Evolutionary conservation across 768 basidiomycete genomes (phyloP).

Genomic region (Lentinula raphanica): DNA sequence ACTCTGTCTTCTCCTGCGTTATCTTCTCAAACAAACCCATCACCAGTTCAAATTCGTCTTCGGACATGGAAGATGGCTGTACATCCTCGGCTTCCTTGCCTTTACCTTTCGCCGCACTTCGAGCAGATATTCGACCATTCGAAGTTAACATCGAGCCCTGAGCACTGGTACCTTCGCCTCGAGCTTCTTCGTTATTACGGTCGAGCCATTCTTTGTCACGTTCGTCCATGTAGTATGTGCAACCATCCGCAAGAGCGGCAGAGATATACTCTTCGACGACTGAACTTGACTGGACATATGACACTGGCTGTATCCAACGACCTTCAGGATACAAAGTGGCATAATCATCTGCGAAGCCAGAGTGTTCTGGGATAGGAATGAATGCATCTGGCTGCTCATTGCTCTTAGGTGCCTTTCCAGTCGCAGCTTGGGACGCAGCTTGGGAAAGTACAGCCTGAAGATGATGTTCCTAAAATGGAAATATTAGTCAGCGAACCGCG

Average conservation of each 20-base stretch:
- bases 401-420: conserved; percentile 35
- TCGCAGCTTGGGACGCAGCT: conserved; percentile 21
- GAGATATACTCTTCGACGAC: conserved; percentile 74
- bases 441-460: conserved; percentile 47
- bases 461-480: conserved; percentile 46
- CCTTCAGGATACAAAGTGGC: conserved; percentile 65
- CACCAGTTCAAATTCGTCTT: conserved; percentile 92
- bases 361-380: conserved; percentile 93
- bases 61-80: conserved; percentile 64
- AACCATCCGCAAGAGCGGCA: conserved; percentile 63
- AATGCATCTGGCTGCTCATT: conserved; percentile 39
- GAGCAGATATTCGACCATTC: conserved; percentile 51
- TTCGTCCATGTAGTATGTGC: conserved; percentile 94
- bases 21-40: conserved; percentile 93
- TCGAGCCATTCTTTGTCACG: conserved; percentile 93
- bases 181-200: conserved; percentile 81
- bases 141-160: conserved; percentile 61
- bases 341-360: conserved; percentile 74
- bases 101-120: conserved; percentile 74
- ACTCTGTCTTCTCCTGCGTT: conserved; percentile 85
- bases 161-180: conserved; percentile 79
- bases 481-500: conserved; percentile 43
- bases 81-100: conserved; percentile 76
- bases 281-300: conserved; percentile 78
- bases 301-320: conserved; percentile 71